Conservation (phyloP, 192 early-diverging fungal species). For the Coemansia sp. region DNA sequence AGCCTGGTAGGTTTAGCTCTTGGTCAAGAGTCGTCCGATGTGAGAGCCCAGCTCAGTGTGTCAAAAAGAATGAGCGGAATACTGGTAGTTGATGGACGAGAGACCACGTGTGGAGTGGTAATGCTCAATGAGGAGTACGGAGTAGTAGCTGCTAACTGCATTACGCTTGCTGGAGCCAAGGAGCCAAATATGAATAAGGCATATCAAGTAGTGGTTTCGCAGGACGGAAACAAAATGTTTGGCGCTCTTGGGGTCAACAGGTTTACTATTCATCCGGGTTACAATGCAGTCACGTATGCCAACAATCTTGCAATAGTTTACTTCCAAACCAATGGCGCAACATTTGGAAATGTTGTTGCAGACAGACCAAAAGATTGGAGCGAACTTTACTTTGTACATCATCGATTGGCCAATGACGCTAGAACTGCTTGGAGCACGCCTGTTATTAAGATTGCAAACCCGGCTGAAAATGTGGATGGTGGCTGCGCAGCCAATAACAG, state of each 20-base stretch:
- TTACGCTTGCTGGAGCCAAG: background rate
- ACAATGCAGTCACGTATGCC: conserved; percentile 18
- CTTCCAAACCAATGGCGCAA: background rate
- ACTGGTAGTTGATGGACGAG: background rate
- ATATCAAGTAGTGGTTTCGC: conserved; percentile 6
- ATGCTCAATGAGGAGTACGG: conserved; percentile 9
- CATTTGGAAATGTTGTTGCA: conserved; percentile 6
- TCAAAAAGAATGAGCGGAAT: background rate
- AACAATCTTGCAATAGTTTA: conserved; percentile 32
- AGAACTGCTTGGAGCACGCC: background rate
- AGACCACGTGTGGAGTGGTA: conserved; percentile 16
- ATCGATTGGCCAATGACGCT: background rate
- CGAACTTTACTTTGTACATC: conserved; percentile 9
- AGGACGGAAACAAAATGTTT: background rate
- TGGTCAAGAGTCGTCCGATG: background rate
- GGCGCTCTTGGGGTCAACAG: background rate
- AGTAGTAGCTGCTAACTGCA: conserved; percentile 33
- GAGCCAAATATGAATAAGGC: background rate
- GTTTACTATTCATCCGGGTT: conserved; percentile 10
- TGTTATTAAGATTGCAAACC: background rate
- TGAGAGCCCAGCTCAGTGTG: background rate
- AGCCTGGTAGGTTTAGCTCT: background rate
- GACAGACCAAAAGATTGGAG: conserved; percentile 14
- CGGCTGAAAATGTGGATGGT: background rate
- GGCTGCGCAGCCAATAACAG: conserved; percentile 1